Evolutionary conservation across 2,329 filamentous ascomycete genomes (phyloP).

Genomic region (Aureobasidium mangrovei): DNA sequence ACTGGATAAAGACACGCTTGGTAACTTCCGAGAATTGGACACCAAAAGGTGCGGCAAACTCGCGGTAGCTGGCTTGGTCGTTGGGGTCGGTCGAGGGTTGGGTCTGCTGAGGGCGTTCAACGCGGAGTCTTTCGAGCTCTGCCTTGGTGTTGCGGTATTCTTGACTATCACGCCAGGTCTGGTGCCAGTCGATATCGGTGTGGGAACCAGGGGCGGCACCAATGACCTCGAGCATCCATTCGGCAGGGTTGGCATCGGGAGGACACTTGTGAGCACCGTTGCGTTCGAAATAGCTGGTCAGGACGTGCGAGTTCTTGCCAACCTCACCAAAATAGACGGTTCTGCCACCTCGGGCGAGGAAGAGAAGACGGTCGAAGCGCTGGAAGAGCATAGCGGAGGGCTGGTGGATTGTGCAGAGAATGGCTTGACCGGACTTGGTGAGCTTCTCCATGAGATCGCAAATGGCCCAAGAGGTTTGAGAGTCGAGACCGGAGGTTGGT

Average conservation of each 20-base stretch:
- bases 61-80: slow-evolving; percentile 45
- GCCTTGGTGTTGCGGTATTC: slow-evolving; percentile 33
- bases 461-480: slow-evolving; percentile 66
- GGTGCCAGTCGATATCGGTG: slow-evolving; percentile 43
- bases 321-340: slow-evolving; percentile 84
- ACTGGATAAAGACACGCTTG: slow-evolving; percentile 75
- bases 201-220: slow-evolving; percentile 42
- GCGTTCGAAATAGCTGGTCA: slow-evolving; percentile 69
- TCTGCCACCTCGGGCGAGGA: slow-evolving; percentile 68
- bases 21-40: slow-evolving; percentile 60
- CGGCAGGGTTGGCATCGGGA: slow-evolving; percentile 64
- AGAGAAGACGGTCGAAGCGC: slow-evolving; percentile 73
- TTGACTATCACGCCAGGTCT: slow-evolving; percentile 38
- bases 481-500: slow-evolving; percentile 66
- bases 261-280: slow-evolving; percentile 60
- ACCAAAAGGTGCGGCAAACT: slow-evolving; percentile 71
- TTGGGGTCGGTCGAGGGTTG: slow-evolving; percentile 16
- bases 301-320: slow-evolving; percentile 57
- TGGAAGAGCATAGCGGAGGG: slow-evolving; percentile 80
- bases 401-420: slow-evolving; percentile 86
- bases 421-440: slow-evolving; percentile 71
- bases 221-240: slow-evolving; percentile 63
- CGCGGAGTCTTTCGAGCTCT: slow-evolving; percentile 39
- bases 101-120: slow-evolving; percentile 30
- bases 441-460: slow-evolving; percentile 70